A percentile compares a stretch with the other conserved stretches of the same genome.
phyloP scores from a whole-genome alignment of 2,329 filamentous ascomycete species.

The Scleromitrula shiraiana region DNA sequence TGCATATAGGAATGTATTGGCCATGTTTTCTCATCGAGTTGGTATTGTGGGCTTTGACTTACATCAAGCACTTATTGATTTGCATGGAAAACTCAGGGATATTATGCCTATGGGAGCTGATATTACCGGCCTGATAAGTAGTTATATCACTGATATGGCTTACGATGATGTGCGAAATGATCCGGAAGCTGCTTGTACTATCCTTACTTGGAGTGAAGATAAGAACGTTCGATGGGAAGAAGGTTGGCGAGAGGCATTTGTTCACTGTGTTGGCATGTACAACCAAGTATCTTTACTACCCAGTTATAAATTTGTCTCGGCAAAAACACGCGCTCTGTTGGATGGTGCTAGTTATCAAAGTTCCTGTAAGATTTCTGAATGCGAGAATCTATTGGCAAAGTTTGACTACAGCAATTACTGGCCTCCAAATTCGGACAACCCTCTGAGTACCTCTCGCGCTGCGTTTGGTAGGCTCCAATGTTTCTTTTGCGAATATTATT shows the following conservation, averaged over 20 bases:
- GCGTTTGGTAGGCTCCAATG: slow-evolving; percentile 52
- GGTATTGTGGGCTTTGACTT: slow-evolving; percentile 58
- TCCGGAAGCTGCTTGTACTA: slow-evolving; percentile 48
- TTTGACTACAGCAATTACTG: slow-evolving; percentile 59
- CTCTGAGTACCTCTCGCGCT: slow-evolving; percentile 29
- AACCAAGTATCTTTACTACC: slow-evolving; percentile 40
- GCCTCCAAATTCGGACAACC: slow-evolving; percentile 33
- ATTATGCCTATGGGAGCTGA: slow-evolving; percentile 47
- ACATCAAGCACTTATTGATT: slow-evolving; percentile 53
- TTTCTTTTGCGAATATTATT: slow-evolving; percentile 53
- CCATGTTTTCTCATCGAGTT: slow-evolving; percentile 53
- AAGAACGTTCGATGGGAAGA: slow-evolving; percentile 52
- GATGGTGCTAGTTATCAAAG: slow-evolving; percentile 54
- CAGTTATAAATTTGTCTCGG: slow-evolving; percentile 51
- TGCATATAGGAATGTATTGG: slow-evolving; percentile 62
- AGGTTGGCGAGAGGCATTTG: slow-evolving; percentile 59
- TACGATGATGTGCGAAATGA: slow-evolving; percentile 59
- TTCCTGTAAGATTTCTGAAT: slow-evolving; percentile 52
- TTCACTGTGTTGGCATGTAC: slow-evolving; percentile 60
- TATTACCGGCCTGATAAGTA: slow-evolving; percentile 36
- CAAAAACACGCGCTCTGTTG: slow-evolving; percentile 54
- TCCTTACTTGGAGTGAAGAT: slow-evolving; percentile 60
- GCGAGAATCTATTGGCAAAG: slow-evolving; percentile 49
- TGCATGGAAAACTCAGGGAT: slow-evolving; percentile 49
- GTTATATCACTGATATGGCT: slow-evolving; percentile 50